Base-by-base conservation (phyloP, 2,329 filamentous ascomycete species). In the Penicillium carneum region DNA sequence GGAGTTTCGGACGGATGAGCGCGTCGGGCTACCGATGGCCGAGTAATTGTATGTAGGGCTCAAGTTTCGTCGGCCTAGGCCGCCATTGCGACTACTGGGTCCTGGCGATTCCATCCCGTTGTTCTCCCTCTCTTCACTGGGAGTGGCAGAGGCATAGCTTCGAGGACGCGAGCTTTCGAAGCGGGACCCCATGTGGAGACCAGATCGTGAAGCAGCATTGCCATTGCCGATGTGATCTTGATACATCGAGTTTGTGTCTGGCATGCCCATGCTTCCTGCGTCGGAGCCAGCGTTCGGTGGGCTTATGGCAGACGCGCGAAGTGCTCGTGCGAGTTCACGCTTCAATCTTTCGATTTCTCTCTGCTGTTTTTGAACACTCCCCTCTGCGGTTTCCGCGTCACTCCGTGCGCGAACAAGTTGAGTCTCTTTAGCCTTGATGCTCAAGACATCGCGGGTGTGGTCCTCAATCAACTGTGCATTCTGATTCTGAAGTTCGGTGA, bases 371-470 rank as follows among this genome's bases (percentile, higher is more conserved):
- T 95, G 91, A 54, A 95, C 93, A 61, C 88, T 90, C 71, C 93
- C 89, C 74, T 97, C 93, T 0, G 93, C 91, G 0, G 91, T 88
- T 76, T 98, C 94, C 34, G 90, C 91, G 72, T 99, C 95, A 67
- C 91, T 93, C 57, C 93, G 86, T 11, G 95, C 93, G 46, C 95
- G 89, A 10, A 98, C 94, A 5, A 99, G 85, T 72, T 99, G 95
- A 3, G 95, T 98, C 77, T 99, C 95, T 79, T 99, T 99, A 14
- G 95, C 95, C 77, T 98, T 98, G 80, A 99, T 96, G 69, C 93
- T 95, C 43, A 99, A 84, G 0, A 97, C 92, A 71, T 99, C 94
- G 49, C 94, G 86, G 0, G 95, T 99, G 76, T 98, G 94, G 71
- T 98, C 94, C 78, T 99, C 95, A 63, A 99, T 99, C 36, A 99